phyloP scores from a whole-genome alignment of 192 early-diverging fungal species.

The Jimgerdemannia lactiflua region DNA sequence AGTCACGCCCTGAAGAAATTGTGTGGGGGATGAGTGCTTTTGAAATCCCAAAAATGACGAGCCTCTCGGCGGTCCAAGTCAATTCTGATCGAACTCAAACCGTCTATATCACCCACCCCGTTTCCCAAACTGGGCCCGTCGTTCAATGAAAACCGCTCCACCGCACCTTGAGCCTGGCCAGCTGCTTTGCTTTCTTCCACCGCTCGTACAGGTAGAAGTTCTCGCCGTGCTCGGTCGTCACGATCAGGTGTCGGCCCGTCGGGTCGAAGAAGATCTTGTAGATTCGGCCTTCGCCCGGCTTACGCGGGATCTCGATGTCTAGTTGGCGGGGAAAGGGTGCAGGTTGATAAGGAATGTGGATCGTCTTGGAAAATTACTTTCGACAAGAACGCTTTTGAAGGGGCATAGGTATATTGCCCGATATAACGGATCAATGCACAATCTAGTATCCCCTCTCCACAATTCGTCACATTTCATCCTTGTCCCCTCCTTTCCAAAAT shows the following conservation, averaged over 20 bases:
- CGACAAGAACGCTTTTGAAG: background rate
- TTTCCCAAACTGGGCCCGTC: background rate
- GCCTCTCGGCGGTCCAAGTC: too few relatives aligned
- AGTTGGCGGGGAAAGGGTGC: background rate
- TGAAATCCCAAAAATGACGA: background rate
- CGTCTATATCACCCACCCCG: background rate
- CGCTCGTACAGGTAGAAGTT: slow-evolving; percentile 86
- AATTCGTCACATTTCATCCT: slow-evolving; percentile 3
- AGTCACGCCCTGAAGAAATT: slow-evolving; percentile 54
- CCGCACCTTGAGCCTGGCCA: slow-evolving; percentile 75
- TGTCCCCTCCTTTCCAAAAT: background rate
- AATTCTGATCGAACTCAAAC: background rate
- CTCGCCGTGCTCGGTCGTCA: slow-evolving; percentile 86
- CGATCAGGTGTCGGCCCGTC: slow-evolving; percentile 83
- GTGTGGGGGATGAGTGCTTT: background rate
- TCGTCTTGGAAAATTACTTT: too few relatives aligned
- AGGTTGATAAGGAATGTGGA: background rate
- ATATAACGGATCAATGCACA: background rate
- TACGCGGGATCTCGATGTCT: slow-evolving; percentile 74
- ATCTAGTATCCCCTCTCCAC: slow-evolving; percentile 16
- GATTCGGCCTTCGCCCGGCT: slow-evolving; percentile 56
- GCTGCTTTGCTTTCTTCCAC: slow-evolving; percentile 81
- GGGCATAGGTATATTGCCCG: background rate
- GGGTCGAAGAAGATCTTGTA: slow-evolving; percentile 83
- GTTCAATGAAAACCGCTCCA: too few relatives aligned